Percentiles rank a stretch among this genome's conserved stretches.
These are phyloP conservation scores for Solanum chmielewskii DNA, from an alignment of 257 asterid species.

Conservation along the genomic window DNA sequence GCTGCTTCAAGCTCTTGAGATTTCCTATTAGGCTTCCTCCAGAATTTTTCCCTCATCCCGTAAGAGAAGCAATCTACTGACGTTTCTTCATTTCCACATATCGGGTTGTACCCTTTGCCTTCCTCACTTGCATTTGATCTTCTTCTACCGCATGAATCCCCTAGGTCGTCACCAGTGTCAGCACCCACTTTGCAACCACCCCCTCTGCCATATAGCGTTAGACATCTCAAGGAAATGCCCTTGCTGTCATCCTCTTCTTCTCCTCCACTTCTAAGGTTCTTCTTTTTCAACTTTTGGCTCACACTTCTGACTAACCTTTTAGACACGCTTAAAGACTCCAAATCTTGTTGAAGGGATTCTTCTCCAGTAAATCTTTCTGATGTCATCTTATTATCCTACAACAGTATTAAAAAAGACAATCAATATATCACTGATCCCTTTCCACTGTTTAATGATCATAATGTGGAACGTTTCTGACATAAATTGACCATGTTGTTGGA, in stretches of 20 bases:
- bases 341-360: slow-evolving; percentile 29
- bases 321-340: slow-evolving; percentile 52
- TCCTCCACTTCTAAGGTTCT: slow-evolving; percentile 31
- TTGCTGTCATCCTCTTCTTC: slow-evolving; percentile 43
- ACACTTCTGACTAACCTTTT: slow-evolving; percentile 60
- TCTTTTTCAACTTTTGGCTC: slow-evolving; percentile 74
- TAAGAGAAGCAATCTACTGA: slow-evolving; percentile 63
- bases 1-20: slow-evolving; percentile 22
- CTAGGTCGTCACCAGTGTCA: slow-evolving; percentile 60
- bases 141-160: slow-evolving; percentile 46
- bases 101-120: slow-evolving; percentile 29
- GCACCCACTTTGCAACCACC: slow-evolving; percentile 97
- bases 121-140: slow-evolving; percentile 65
- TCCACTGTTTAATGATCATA: neutral
- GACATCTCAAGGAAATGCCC: slow-evolving; percentile 69
- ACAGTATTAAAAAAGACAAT: neutral
- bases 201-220: slow-evolving; percentile 58
- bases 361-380: slow-evolving; percentile 34
- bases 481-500: slow-evolving; percentile 7
- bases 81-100: slow-evolving; percentile 44
- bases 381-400: slow-evolving; percentile 24
- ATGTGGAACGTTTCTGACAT: slow-evolving; percentile 8
- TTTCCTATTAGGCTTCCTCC: slow-evolving; percentile 22
- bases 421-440: slow-evolving; percentile 5
- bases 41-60: slow-evolving; percentile 60